Conservation (phyloP, 139 green algal genomes). For the Microglena sp. region DNA sequence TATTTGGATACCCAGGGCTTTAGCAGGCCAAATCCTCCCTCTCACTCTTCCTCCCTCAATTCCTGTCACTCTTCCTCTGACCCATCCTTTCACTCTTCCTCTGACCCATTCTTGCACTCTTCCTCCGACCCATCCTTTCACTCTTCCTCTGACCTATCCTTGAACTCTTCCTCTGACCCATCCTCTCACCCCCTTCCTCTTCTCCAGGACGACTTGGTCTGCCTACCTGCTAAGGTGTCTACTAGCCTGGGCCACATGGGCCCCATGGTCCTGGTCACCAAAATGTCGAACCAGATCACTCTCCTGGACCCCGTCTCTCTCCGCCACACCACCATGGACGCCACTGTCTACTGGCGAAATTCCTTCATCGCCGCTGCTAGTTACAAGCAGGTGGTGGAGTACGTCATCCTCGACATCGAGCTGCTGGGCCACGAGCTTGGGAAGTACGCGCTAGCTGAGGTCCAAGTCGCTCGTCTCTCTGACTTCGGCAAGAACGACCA, state of each 20-base stretch:
- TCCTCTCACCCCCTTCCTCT: too few species aligned
- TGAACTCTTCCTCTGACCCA: too few species aligned
- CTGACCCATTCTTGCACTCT: too few species aligned
- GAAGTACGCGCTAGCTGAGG: constrained; percentile 24
- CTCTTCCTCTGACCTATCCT: too few species aligned
- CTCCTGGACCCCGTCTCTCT: constrained; percentile 79
- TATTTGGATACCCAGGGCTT: too few species aligned
- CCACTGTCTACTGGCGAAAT: constrained; percentile 64
- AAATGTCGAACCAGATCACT: constrained; percentile 75
- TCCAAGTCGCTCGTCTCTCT: constrained; percentile 59
- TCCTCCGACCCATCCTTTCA: too few species aligned
- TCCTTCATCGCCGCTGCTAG: constrained; percentile 54
- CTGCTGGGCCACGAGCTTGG: constrained; percentile 9
- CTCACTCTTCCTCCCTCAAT: too few species aligned
- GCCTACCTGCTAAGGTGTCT: constrained; percentile 69
- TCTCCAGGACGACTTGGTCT: constrained; percentile 90
- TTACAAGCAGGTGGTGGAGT: constrained; percentile 64
- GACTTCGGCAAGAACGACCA: constrained; percentile 91
- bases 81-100: too few species aligned
- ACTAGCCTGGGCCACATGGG: constrained; percentile 64
- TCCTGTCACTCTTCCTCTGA: too few species aligned
- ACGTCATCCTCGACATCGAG: constrained; percentile 89
- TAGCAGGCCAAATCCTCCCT: too few species aligned
- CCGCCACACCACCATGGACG: constrained; percentile 58
- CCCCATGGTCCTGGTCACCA: constrained; percentile 77